Conservation (phyloP, 768 basidiomycete genomes). For the Ramaria sp. region DNA sequence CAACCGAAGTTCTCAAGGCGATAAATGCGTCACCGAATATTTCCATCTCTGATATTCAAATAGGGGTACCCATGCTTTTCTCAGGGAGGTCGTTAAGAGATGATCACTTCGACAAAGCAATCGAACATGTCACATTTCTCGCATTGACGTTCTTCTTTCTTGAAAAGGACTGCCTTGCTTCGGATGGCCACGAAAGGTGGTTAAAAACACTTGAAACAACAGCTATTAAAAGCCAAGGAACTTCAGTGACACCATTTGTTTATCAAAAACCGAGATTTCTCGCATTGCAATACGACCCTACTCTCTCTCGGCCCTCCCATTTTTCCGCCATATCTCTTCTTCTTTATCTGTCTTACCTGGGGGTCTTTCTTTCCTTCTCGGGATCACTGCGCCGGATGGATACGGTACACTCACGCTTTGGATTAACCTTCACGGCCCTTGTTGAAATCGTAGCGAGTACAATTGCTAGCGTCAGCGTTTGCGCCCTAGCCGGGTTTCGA, state of each 20-base stretch:
- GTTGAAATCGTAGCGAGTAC: slow-evolving; percentile 90
- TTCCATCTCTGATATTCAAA: slow-evolving; percentile 48
- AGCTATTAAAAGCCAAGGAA: slow-evolving; percentile 23
- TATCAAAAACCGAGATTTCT: slow-evolving; percentile 1
- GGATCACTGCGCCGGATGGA: slow-evolving; percentile 69
- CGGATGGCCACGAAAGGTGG: slow-evolving; percentile 55
- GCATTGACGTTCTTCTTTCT: slow-evolving; percentile 78
- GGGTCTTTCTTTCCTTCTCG: slow-evolving; percentile 65
- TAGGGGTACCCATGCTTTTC: slow-evolving; percentile 68
- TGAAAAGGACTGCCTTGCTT: slow-evolving; percentile 57
- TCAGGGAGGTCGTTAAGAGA: slow-evolving; percentile 54
- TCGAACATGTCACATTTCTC: slow-evolving; percentile 59
- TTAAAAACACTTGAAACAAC: slow-evolving; percentile 39
- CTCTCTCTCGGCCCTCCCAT: slow-evolving; percentile 11
- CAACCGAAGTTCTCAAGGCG: slow-evolving; percentile 39
- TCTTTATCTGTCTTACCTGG: slow-evolving; percentile 64
- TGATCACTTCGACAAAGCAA: slow-evolving; percentile 30
- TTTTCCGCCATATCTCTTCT: slow-evolving; percentile 57
- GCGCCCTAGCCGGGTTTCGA: slow-evolving; percentile 80
- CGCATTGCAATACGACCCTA: slow-evolving; percentile 14
- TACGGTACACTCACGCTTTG: slow-evolving; percentile 82
- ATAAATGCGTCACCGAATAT: slow-evolving; percentile 42
- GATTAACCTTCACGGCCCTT: slow-evolving; percentile 86
- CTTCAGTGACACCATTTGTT: slow-evolving; percentile 6
- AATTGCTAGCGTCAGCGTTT: slow-evolving; percentile 86